These are phyloP conservation scores for Aciculoconidium aculeatum DNA, from an alignment of 805 yeast genomes.

Conservation along the genomic window DNA sequence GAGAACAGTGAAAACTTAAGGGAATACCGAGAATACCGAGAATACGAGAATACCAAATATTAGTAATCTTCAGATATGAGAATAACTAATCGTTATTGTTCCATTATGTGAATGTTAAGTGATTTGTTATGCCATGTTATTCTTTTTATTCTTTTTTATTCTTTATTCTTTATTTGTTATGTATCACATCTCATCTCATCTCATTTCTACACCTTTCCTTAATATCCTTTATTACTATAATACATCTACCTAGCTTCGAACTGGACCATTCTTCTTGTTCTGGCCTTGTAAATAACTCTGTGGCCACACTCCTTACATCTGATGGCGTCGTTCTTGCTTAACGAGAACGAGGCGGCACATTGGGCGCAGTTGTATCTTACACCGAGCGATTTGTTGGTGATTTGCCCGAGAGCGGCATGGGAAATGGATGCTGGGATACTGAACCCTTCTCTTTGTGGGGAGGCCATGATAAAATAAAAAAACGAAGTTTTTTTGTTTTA, in stretches of 20 bases:
- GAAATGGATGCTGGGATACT: conserved; percentile 72
- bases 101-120: no score
- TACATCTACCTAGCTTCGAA: conserved; percentile 40
- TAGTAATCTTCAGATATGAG: no score
- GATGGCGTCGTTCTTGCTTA: conserved; percentile 91
- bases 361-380: conserved; percentile 94
- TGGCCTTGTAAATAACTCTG: conserved; percentile 92
- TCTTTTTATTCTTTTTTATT: no score
- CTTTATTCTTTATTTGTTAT: no score
- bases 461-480: conserved; percentile 29
- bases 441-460: conserved; percentile 77
- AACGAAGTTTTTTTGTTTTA: no score
- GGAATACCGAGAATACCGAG: no score
- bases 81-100: no score
- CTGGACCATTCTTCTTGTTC: conserved; percentile 91
- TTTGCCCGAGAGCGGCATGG: conserved; percentile 78
- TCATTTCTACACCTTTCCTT: background rate
- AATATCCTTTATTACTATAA: background rate
- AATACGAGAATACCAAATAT: no score
- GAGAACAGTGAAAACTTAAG: no score
- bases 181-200: background rate
- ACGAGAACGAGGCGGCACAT: conserved; percentile 84
- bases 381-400: conserved; percentile 59
- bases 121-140: background rate
- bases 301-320: conserved; percentile 99